Evolutionary conservation across 2,329 filamentous ascomycete genomes (phyloP).

Genomic region (Pseudogymnoascus pannorum): DNA sequence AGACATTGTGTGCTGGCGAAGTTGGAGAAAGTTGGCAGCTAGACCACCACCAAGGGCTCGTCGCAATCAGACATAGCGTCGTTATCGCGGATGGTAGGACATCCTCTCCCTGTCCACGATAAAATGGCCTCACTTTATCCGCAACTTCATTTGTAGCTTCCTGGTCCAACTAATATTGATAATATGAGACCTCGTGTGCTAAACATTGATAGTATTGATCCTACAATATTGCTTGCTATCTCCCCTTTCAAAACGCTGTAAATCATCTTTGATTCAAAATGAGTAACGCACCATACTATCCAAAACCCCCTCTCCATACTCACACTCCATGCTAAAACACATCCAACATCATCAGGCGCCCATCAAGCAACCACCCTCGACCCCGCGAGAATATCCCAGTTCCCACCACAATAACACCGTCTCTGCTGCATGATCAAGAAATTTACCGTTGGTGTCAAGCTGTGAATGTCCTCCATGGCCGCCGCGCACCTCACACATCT

Average conservation of each 20-base stretch:
- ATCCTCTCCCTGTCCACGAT: not conserved
- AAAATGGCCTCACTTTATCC: not conserved
- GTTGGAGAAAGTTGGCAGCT: not conserved
- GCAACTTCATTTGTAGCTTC: not conserved
- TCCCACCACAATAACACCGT: constrained; percentile 28
- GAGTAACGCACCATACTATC: not conserved
- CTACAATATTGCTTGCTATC: not conserved
- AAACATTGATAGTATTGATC: not conserved
- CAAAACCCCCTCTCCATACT: not conserved
- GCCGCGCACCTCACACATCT: constrained; percentile 29
- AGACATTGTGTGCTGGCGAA: not conserved
- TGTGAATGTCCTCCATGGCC: constrained; percentile 29
- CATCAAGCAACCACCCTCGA: constrained; percentile 3
- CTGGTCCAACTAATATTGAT: not conserved
- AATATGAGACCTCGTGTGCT: not conserved
- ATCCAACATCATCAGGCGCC: too few relatives aligned
- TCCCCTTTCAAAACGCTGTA: not conserved
- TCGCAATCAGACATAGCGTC: not conserved
- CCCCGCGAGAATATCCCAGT: constrained; percentile 23
- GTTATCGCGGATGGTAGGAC: not conserved
- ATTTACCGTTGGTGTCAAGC: constrained; percentile 24
- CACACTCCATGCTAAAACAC: not conserved
- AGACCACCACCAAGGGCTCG: not conserved
- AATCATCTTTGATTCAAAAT: not conserved
- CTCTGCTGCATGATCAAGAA: constrained; percentile 30